Evolutionary conservation across 83 land plant species (phyloP), one percentile per base, ranked within the genome.

Genomic region (Diphasiastrum complanatum): DNA sequence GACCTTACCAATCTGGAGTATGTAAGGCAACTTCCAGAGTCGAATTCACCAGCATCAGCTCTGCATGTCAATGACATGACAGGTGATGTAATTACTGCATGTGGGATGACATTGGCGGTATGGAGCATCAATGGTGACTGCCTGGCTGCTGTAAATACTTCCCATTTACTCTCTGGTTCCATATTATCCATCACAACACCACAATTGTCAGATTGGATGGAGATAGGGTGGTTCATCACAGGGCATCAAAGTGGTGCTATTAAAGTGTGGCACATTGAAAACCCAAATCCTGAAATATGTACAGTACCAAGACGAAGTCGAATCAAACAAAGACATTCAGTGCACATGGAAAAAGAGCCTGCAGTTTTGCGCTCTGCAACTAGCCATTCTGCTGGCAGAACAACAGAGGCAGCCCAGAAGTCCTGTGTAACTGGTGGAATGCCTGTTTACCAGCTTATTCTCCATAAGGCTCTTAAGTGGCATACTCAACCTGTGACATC

Each of bases 81-180:
- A 28, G 99, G 99, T 10, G 93, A 86, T 54, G 79, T 95, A 25
- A 72, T 86, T 31, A 95, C 99, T 20, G 99, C 99, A 14, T 86
- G 92, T 66, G 99, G 99, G 28, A 71, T 90, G 31, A 51, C 74
- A 35, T 85, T 95, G 46, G 77, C 89, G n/a, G 82, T 95, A 18
- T 95, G 97, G 99, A 95, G 93, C 72, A 74, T 90, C 60, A 95
- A 95, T 70, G 99, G 97, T 5, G 93, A 95, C 70, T 89, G 97
- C 60, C 78, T 95, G 33, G 99, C 99, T 25, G 83, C 82, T 45
- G 75, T 85, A 25, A 89, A 90, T 79, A 85, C 95, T 52, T 93
- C 99, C 33, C 91, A 85, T 29, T 72, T 89, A 22, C 83, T 85
- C 24, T 86, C 99, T 12, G 99, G 90, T 57, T 66, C 65, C 45